A percentile compares a stretch with the other conserved stretches of the same genome.
Evolutionary conservation across 805 yeast species (phyloP).

Genomic region (Kregervanrija delftensis): DNA sequence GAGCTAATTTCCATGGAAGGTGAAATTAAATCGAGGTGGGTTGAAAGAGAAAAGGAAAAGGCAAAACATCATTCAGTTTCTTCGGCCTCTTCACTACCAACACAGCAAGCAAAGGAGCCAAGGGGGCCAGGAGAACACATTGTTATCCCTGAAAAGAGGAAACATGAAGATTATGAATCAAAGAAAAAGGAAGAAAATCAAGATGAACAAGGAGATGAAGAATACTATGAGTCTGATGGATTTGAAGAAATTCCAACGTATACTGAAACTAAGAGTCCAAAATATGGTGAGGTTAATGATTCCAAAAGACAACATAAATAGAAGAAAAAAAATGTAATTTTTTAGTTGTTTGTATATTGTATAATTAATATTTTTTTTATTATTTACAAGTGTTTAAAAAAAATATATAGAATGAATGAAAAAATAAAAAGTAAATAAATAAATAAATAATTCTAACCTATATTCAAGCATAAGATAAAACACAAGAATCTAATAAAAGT

Average conservation of each 20-base stretch:
- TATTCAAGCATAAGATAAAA: constrained; percentile 25
- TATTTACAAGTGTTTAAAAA: neutral
- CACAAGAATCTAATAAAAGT: constrained; percentile 37
- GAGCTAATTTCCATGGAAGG: constrained; percentile 58
- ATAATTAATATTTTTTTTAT: neutral
- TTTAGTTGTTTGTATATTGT: neutral
- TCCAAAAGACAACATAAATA: too few relatives aligned
- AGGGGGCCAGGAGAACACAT: too few relatives aligned
- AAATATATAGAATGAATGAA: neutral
- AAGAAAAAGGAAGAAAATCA: neutral
- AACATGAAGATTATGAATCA: constrained; percentile 2
- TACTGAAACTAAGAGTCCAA: constrained; percentile 21
- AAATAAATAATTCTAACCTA: neutral
- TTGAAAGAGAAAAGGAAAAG: constrained; percentile 39
- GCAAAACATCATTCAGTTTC: constrained; percentile 16
- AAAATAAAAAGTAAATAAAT: neutral
- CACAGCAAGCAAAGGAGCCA: neutral
- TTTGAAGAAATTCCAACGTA: constrained; percentile 29
- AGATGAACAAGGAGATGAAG: constrained; percentile 16
- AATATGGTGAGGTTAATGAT: constrained; percentile 19
- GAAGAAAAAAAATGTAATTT: neutral
- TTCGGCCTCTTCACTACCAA: constrained; percentile 13
- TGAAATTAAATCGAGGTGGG: constrained; percentile 56
- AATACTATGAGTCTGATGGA: constrained; percentile 29
- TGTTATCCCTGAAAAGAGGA: constrained; percentile 5